A percentile compares a stretch with the other conserved stretches of the same genome.
Evolutionary conservation across 140 eudicot species (phyloP).

Genomic region (Erigeron philadelphicus): DNA sequence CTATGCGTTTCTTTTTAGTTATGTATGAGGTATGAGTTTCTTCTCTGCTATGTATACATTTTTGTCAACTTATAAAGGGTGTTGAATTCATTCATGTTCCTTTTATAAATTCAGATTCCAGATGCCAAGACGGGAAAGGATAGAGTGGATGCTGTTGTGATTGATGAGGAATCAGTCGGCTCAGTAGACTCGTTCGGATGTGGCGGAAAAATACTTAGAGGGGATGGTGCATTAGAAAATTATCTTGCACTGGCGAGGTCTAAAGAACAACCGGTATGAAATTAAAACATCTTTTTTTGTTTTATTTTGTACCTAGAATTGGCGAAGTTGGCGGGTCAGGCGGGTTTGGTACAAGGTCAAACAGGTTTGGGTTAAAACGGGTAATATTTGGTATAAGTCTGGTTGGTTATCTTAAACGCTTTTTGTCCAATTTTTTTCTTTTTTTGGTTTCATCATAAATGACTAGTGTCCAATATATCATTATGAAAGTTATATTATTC

Average conservation of each 20-base stretch:
- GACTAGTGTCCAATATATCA: neutral
- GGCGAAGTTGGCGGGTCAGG: neutral
- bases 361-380: neutral
- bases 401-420: neutral
- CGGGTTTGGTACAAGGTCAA: neutral
- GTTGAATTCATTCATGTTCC: constrained; percentile 8
- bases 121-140: constrained; percentile 65
- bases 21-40: constrained; percentile 72
- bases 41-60: constrained; percentile 13
- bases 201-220: constrained; percentile 79
- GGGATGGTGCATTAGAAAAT: constrained; percentile 69
- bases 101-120: constrained; percentile 59
- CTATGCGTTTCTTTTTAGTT: constrained; percentile 32
- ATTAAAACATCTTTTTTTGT: neutral
- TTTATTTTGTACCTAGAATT: neutral
- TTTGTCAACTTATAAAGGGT: neutral
- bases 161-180: constrained; percentile 84
- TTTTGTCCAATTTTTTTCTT: neutral
- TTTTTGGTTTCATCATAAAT: neutral
- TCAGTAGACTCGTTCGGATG: constrained; percentile 44
- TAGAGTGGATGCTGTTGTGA: constrained; percentile 77
- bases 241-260: constrained; percentile 46
- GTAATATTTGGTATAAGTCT: neutral
- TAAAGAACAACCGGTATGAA: constrained; percentile 46
- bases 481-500: neutral